Evolutionary conservation across 2,329 filamentous ascomycete species (phyloP).

Genomic region (Sporothrix phasma): DNA sequence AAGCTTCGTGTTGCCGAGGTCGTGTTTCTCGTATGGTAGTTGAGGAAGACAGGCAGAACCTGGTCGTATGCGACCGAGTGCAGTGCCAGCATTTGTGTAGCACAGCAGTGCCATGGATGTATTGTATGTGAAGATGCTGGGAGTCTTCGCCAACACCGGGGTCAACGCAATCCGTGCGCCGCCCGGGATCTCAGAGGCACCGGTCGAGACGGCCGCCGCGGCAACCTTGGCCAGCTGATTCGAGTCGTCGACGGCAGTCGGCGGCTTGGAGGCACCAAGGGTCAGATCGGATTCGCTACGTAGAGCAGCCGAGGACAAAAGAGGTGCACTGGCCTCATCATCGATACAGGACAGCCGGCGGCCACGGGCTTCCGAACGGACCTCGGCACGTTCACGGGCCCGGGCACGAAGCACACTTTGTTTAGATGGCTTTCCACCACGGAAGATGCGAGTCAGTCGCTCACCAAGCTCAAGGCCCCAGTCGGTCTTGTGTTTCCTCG

Average conservation of each 20-base stretch:
- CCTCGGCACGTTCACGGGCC: constrained; percentile 17
- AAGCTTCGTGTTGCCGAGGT: constrained; percentile 48
- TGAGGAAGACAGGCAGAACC: constrained; percentile 77
- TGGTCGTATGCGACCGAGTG: constrained; percentile 83
- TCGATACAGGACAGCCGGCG: constrained; percentile 42
- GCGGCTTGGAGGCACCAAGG: not conserved
- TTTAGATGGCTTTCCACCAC: constrained; percentile 14
- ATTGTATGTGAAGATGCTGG: constrained; percentile 24
- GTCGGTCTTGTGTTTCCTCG: constrained; percentile 57
- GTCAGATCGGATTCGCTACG: constrained; percentile 21
- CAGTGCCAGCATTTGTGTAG: constrained; percentile 71
- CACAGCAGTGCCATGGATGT: constrained; percentile 44
- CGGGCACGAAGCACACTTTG: not conserved
- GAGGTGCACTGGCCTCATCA: constrained; percentile 46
- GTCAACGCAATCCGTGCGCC: not conserved
- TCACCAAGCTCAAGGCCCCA: constrained; percentile 67
- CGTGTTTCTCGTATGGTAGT: constrained; percentile 53
- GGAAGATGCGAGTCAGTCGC: constrained; percentile 40
- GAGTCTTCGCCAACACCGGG: constrained; percentile 1
- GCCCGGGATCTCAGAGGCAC: not conserved
- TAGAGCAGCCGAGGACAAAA: constrained; percentile 33
- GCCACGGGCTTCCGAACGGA: constrained; percentile 20
- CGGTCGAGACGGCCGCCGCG: not conserved
- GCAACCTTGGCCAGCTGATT: constrained; percentile 8
- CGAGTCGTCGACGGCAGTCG: constrained; percentile 12